phyloP scores from a whole-genome alignment of 352 stramenopile species.

The Pythium aquatile region DNA sequence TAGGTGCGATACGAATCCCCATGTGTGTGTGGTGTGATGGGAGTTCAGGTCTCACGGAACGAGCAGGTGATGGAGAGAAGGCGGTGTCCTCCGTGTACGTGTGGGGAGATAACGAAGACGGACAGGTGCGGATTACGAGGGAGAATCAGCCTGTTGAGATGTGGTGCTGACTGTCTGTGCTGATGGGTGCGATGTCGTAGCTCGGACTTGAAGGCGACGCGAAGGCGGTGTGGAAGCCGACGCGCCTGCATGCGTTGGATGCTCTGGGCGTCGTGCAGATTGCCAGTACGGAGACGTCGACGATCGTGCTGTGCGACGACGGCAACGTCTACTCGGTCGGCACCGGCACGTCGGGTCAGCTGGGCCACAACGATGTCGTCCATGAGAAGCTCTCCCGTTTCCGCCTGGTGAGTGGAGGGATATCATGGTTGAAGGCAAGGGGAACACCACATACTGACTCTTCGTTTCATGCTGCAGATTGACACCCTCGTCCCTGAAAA shows the following conservation, averaged over 20 bases:
- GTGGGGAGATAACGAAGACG: constrained; percentile 81
- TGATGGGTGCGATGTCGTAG: constrained; percentile 23
- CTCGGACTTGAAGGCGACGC: constrained; percentile 43
- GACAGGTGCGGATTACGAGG: constrained; percentile 40
- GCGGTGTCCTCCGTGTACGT: constrained; percentile 62
- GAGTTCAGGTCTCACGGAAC: neutral
- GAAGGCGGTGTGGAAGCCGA: constrained; percentile 61
- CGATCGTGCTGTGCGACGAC: constrained; percentile 63
- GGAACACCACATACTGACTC: neutral
- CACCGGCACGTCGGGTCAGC: constrained; percentile 53
- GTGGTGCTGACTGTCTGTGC: neutral
- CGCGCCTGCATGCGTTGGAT: constrained; percentile 57
- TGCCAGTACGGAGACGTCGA: constrained; percentile 60
- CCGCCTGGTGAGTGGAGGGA: constrained; percentile 19
- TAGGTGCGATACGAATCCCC: constrained; percentile 30
- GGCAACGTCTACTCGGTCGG: constrained; percentile 74
- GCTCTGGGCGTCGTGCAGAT: constrained; percentile 64
- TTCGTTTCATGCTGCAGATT: constrained; percentile 31
- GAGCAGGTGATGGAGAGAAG: constrained; percentile 34
- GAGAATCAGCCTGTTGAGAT: neutral
- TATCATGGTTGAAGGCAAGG: neutral
- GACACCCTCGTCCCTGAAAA: constrained; percentile 73
- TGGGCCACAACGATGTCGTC: constrained; percentile 74
- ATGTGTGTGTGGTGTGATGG: neutral
- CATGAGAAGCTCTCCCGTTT: constrained; percentile 81